Conservation (phyloP, 805 yeast species). For the Starmerella roubikii region DNA sequence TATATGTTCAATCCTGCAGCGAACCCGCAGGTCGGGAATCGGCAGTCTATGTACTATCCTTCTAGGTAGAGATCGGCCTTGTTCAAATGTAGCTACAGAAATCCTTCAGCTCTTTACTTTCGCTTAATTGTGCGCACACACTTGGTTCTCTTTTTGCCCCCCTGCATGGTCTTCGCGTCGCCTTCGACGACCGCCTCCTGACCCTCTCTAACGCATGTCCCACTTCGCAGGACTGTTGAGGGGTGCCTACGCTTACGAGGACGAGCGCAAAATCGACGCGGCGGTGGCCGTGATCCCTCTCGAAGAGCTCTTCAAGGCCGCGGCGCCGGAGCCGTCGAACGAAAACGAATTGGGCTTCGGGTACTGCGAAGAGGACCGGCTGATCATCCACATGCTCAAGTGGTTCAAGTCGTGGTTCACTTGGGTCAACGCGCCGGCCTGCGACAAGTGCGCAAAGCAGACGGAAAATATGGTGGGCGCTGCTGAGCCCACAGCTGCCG, state of each 20-base stretch:
- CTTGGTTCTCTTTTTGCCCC: too few species aligned
- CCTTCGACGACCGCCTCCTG: too few species aligned
- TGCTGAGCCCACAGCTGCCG: conserved; percentile 34
- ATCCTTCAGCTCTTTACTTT: too few species aligned
- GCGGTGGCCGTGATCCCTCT: conserved; percentile 56
- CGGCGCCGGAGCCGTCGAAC: conserved; percentile 28
- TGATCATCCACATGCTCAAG: conserved; percentile 41
- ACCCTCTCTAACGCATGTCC: too few species aligned
- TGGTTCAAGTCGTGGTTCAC: conserved; percentile 73
- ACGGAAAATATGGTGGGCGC: conserved; percentile 33
- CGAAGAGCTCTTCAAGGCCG: conserved; percentile 43
- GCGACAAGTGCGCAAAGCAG: conserved; percentile 40
- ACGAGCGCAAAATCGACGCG: conserved; percentile 33
- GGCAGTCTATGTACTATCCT: conserved; percentile 26
- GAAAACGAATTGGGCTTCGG: background rate
- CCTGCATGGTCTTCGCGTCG: too few species aligned
- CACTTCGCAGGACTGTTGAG: background rate
- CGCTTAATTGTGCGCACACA: too few species aligned
- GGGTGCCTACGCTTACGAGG: conserved; percentile 27
- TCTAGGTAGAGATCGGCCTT: background rate
- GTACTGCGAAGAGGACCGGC: conserved; percentile 40
- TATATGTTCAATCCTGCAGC: conserved; percentile 13
- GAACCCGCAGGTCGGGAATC: conserved; percentile 18
- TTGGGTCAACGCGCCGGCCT: conserved; percentile 68
- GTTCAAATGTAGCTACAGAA: too few species aligned